Base-by-base conservation (phyloP, 2,329 filamentous ascomycete species). In the Fusarium neocosmosporiellum region DNA sequence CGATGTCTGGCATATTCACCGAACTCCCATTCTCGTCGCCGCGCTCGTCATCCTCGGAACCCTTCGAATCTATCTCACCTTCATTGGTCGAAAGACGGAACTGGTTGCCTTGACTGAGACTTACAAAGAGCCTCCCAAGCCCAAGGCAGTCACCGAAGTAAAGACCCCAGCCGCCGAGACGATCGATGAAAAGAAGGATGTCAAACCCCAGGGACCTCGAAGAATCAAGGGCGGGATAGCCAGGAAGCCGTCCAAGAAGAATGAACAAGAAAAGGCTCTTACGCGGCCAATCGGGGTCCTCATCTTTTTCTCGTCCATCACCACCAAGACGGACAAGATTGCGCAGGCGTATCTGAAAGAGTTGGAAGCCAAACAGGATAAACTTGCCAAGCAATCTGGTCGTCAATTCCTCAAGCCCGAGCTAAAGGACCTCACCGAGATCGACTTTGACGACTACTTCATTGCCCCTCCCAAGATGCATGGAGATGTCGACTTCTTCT, bases 391-490 rank as follows among this genome's bases (percentile, higher is more conserved):
- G 58, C 78, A 81, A 18, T 78, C 81, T 0, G 78, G 77, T 5
- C 81, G 81, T 31, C 77, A 78, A 7, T 88, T 88, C 71, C 78
- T 87, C 1, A 83, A 88, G 39, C 91, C 94, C 1, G 86, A 93
- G 77, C 82, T 94, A 13, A 86, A 93, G 65, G 94, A 98, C 78
- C 84, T 98, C 29, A 91, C 95, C 3, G 92, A 98, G 69, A 88
- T 97, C 61, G 96, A 98, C 77, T 94, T 96, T 76, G 96, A 99
- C 77, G 95, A 98, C 78, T 98, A 93, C 82, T 98, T 98, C 79
- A 90, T 97, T 66, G 89, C 88, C 3, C 89, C 91, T 1, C 94
- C 95, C 0, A 93, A 93, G 79, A 79, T 84, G 7, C 80, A 84
- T 29, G 80, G 84, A 2, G 81, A 86, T n/a, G 82, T 88, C 4